Evolutionary conservation across 1,284 basidiomycete species (phyloP).

Genomic region (Marasmius tenuissimus): DNA sequence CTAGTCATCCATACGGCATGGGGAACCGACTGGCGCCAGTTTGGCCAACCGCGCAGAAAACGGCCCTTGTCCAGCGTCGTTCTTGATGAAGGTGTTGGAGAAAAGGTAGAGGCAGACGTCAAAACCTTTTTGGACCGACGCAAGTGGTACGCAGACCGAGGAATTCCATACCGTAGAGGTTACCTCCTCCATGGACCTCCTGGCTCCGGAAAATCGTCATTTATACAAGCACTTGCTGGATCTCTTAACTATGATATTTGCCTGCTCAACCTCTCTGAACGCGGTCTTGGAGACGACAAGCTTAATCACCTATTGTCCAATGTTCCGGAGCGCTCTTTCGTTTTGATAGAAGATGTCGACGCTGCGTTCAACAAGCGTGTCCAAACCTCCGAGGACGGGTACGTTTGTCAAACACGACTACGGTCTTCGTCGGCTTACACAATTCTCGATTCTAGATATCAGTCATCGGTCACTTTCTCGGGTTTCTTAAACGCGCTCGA

Average conservation of each 20-base stretch:
- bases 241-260: slow-evolving; percentile 95
- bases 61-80: slow-evolving; percentile 92
- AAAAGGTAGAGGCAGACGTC: slow-evolving; percentile 81
- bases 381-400: slow-evolving; percentile 90
- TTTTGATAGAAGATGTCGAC: slow-evolving; percentile 97
- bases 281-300: slow-evolving; percentile 96
- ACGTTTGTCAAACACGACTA: slow-evolving; percentile 18
- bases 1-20: slow-evolving; percentile 96
- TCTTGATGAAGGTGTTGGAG: slow-evolving; percentile 76
- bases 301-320: slow-evolving; percentile 93
- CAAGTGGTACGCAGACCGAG: slow-evolving; percentile 96
- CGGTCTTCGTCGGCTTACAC: neutral
- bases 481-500: slow-evolving; percentile 97
- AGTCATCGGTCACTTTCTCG: slow-evolving; percentile 95
- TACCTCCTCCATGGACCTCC: slow-evolving; percentile 96
- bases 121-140: slow-evolving; percentile 81
- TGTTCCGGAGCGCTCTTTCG: slow-evolving; percentile 88
- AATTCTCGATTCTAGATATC: slow-evolving; percentile 59
- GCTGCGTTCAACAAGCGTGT: slow-evolving; percentile 95
- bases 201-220: slow-evolving; percentile 97
- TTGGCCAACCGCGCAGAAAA: slow-evolving; percentile 90
- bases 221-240: slow-evolving; percentile 96
- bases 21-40: slow-evolving; percentile 96
- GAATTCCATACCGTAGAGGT: slow-evolving; percentile 95
- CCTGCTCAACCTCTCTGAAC: slow-evolving; percentile 93